phyloP scores from a whole-genome alignment of 345 rosid genomes.

The Eucalyptus tenuipes region DNA sequence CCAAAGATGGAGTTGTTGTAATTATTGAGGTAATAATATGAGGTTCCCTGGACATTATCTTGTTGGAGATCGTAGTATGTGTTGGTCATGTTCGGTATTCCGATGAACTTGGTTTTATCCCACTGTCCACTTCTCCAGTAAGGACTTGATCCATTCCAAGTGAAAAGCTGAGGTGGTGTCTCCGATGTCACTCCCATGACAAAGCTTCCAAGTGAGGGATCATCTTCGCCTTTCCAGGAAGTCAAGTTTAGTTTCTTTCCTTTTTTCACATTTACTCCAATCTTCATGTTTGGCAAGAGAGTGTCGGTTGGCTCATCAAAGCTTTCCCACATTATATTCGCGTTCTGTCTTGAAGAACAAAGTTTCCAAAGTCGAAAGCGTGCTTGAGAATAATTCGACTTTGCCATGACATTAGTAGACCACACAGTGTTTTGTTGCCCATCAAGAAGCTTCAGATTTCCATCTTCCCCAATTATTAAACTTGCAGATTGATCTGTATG shows the following conservation, averaged over 20 bases:
- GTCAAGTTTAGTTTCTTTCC: conserved; percentile 1
- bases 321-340: conserved; percentile 18
- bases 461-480: not conserved
- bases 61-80: not conserved
- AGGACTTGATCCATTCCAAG: not conserved
- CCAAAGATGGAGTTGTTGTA: not conserved
- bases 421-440: not conserved
- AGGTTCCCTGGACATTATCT: not conserved
- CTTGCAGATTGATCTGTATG: not conserved
- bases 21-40: not conserved
- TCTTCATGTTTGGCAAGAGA: conserved; percentile 20
- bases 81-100: not conserved
- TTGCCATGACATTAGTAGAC: conserved; percentile 3
- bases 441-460: conserved; percentile 10
- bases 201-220: conserved; percentile 16
- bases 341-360: conserved; percentile 4
- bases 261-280: conserved; percentile 6
- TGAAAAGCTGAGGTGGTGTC: conserved; percentile 14
- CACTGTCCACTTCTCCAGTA: conserved; percentile 1
- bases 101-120: not conserved
- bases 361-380: conserved; percentile 23
- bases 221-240: conserved; percentile 15
- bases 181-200: conserved; percentile 1
- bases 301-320: conserved; percentile 32
- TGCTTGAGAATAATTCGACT: not conserved